These are phyloP conservation scores for Aphanomyces cochlioides DNA, from an alignment of 352 stramenopile species.

Conservation along the genomic window DNA sequence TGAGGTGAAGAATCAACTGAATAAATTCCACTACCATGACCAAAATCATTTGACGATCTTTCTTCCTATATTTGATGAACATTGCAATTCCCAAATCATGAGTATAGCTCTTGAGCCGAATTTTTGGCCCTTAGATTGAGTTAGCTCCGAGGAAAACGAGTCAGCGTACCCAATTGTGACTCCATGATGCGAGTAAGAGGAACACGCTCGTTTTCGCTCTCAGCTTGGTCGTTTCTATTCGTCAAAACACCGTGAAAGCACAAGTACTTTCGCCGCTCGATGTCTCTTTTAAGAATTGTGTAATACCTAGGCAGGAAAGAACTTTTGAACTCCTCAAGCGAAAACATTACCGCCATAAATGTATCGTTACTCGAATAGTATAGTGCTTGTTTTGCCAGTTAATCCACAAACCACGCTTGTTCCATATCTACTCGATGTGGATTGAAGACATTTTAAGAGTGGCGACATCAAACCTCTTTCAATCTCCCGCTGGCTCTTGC, in stretches of 20 bases:
- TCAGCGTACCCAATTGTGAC: conserved; percentile 39
- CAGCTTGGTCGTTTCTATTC: conserved; percentile 30
- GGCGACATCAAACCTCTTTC: background rate
- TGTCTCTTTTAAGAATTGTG: conserved; percentile 52
- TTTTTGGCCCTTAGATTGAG: conserved; percentile 32
- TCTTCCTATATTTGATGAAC: conserved; percentile 56
- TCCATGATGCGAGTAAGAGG: conserved; percentile 58
- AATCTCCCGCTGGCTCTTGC: background rate
- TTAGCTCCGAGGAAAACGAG: background rate
- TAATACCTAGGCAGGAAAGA: conserved; percentile 39
- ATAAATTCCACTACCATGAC: conserved; percentile 39
- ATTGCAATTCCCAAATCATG: conserved; percentile 53
- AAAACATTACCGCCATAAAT: conserved; percentile 37
- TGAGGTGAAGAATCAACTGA: too few species aligned
- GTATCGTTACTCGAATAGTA: conserved; percentile 54
- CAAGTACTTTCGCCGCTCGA: conserved; percentile 41
- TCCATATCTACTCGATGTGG: conserved; percentile 36
- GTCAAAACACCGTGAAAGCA: conserved; percentile 35
- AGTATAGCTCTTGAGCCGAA: conserved; percentile 57
- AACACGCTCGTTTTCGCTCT: conserved; percentile 24
- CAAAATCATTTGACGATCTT: conserved; percentile 48
- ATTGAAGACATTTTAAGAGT: conserved; percentile 20
- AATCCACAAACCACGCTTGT: conserved; percentile 48
- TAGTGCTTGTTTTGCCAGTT: conserved; percentile 57
- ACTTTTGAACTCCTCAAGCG: background rate